Conservation (phyloP, 1,139 yeast species). For the Pichia sp. region DNA sequence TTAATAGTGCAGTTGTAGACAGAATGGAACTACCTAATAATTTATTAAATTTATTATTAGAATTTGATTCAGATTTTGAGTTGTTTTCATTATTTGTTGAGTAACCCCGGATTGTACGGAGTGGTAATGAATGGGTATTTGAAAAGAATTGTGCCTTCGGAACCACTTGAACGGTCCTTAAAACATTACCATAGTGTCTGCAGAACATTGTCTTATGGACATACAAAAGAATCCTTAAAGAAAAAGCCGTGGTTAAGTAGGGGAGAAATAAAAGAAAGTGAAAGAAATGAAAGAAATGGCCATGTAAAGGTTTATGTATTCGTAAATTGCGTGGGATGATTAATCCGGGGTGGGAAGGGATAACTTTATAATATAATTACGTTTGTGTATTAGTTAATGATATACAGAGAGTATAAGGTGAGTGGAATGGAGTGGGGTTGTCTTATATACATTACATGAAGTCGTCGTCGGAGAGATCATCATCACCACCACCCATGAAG, state of each 20-base stretch:
- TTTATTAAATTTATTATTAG: not conserved
- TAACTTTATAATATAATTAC: not conserved
- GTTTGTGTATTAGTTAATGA: not conserved
- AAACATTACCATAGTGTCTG: no score
- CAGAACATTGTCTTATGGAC: no score
- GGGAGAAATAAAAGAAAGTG: no score
- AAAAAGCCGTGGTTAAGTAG: no score
- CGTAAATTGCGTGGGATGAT: no score
- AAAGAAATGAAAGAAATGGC: no score
- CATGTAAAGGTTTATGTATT: no score
- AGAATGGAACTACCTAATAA: constrained; percentile 4
- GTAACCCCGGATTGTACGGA: not conserved
- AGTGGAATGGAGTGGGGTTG: no score
- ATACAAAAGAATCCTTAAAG: no score
- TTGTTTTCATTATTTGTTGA: not conserved
- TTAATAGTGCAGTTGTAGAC: constrained; percentile 7
- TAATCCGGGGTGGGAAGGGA: not conserved
- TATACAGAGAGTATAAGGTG: no score
- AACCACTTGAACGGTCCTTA: no score
- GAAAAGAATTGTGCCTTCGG: no score
- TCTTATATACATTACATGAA: constrained; percentile 57
- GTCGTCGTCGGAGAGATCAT: constrained; percentile 63
- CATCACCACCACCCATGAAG: constrained; percentile 46
- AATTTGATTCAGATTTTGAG: not conserved
- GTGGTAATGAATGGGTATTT: not conserved